A percentile compares a stretch with the other conserved stretches of the same genome.
Conservation (phyloP, 192 early-diverging fungal genomes). For the Jimgerdemannia flammicorona region DNA sequence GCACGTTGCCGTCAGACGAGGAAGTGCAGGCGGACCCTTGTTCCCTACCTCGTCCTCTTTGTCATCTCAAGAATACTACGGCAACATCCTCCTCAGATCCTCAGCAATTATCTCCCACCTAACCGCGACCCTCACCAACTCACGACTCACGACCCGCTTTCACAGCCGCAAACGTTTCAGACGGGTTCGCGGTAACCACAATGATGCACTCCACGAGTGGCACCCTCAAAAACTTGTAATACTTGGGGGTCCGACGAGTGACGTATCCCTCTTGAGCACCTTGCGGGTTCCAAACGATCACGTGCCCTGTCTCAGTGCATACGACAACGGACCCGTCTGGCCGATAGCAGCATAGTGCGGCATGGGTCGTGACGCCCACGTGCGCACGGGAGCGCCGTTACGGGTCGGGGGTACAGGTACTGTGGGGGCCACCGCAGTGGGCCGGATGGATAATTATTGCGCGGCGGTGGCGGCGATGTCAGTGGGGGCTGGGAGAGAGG, state of each 20-base stretch:
- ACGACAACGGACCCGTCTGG: constrained; percentile 62
- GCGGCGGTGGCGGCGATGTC: too few species aligned
- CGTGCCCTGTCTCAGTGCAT: constrained; percentile 62
- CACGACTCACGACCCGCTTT: constrained; percentile 40
- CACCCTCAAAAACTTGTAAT: constrained; percentile 53
- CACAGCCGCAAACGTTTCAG: constrained; percentile 62
- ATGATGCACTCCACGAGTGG: constrained; percentile 57
- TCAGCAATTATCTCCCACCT: constrained; percentile 20
- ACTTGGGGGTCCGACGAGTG: constrained; percentile 14
- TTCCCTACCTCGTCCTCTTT: not conserved
- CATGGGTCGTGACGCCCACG: constrained; percentile 58
- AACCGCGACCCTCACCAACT: not conserved
- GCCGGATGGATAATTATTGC: too few species aligned
- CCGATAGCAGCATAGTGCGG: constrained; percentile 62
- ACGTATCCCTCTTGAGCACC: constrained; percentile 14
- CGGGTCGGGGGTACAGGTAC: too few species aligned
- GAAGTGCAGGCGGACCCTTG: not conserved
- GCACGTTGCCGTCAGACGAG: not conserved
- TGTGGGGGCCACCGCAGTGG: too few species aligned
- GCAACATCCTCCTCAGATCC: constrained; percentile 33
- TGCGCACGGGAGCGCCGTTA: constrained; percentile 30
- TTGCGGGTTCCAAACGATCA: constrained; percentile 56
- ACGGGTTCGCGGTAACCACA: constrained; percentile 51
- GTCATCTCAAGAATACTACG: constrained; percentile 17
- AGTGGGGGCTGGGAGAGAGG: constrained; percentile 22